These are phyloP conservation scores for Elsinoe perseae DNA, from an alignment of 2,329 filamentous ascomycete species.

Conservation along the genomic window DNA sequence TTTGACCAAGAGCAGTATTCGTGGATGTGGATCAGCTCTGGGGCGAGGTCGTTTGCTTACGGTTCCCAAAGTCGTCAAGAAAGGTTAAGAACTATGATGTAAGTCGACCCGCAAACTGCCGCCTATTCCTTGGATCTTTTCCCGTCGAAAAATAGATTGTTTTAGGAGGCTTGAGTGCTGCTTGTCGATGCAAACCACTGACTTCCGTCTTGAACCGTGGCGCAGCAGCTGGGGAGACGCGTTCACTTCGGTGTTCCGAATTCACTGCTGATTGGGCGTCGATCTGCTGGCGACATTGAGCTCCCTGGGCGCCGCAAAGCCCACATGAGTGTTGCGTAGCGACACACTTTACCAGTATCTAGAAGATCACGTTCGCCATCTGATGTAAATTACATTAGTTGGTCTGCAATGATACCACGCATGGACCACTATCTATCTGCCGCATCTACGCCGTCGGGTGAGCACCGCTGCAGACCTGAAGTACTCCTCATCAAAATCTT, in stretches of 20 bases:
- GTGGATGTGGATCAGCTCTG: not conserved
- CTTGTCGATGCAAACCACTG: slow-evolving; percentile 8
- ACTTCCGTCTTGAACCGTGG: slow-evolving; percentile 7
- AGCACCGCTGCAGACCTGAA: too few species aligned
- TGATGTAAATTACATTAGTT: too few species aligned
- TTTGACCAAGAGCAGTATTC: not conserved
- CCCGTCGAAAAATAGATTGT: not conserved
- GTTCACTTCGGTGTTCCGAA: not conserved
- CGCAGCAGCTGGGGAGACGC: slow-evolving; percentile 8
- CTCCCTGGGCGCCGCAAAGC: too few species aligned
- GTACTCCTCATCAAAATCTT: too few species aligned
- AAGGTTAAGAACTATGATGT: slow-evolving; percentile 4
- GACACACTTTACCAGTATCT: too few species aligned
- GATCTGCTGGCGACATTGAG: too few species aligned
- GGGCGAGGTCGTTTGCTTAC: not conserved
- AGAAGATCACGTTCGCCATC: too few species aligned
- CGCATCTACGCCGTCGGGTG: too few species aligned
- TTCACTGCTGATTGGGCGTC: not conserved
- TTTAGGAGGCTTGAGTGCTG: slow-evolving; percentile 1
- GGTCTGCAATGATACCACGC: too few species aligned
- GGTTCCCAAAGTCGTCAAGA: not conserved
- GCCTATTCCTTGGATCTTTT: not conserved
- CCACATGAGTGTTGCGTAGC: too few species aligned
- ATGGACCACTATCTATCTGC: too few species aligned
- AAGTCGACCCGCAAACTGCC: slow-evolving; percentile 7